Percentiles rank a stretch among this genome's conserved stretches.
Evolutionary conservation across 805 yeast genomes (phyloP).

Genomic region (Barnettozyma sucrosica): DNA sequence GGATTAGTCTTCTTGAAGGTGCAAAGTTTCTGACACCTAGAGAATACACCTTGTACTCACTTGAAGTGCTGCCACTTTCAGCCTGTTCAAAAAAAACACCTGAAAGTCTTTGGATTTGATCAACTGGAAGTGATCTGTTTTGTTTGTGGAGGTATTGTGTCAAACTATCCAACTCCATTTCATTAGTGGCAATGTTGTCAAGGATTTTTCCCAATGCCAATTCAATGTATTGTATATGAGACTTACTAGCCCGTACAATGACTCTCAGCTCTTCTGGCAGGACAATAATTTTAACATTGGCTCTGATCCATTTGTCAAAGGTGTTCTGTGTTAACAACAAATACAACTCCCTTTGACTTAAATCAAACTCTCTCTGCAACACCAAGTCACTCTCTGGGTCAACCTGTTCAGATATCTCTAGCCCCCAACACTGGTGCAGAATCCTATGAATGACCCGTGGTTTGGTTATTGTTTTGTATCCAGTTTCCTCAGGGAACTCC

Average conservation of each 20-base stretch:
- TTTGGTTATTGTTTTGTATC: conserved; percentile 7
- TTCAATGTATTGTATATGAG: conserved; percentile 24
- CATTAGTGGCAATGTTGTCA: conserved; percentile 11
- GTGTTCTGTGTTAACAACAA: conserved; percentile 17
- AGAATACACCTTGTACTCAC: conserved; percentile 16
- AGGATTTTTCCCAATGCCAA: conserved; percentile 16
- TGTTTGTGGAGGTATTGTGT: conserved; percentile 8
- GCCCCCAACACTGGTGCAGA: conserved; percentile 16
- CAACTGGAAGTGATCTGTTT: conserved; percentile 15
- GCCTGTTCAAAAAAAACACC: conserved; percentile 20
- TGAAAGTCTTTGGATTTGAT: conserved; percentile 20
- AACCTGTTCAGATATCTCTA: conserved; percentile 10
- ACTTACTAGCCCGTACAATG: conserved; percentile 19
- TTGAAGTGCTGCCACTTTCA: neutral
- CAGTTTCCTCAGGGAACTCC: conserved; percentile 5
- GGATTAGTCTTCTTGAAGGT: conserved; percentile 21
- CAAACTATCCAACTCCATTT: conserved; percentile 15
- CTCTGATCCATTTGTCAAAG: conserved; percentile 23
- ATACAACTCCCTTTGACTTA: conserved; percentile 18
- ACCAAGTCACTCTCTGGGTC: conserved; percentile 17
- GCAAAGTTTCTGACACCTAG: conserved; percentile 16
- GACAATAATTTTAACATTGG: conserved; percentile 21
- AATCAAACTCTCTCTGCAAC: conserved; percentile 16
- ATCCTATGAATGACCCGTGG: conserved; percentile 6
- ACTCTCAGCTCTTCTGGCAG: conserved; percentile 17